Base-by-base conservation (phyloP, 2,329 filamentous ascomycete species). In the Botryotinia globosa region DNA sequence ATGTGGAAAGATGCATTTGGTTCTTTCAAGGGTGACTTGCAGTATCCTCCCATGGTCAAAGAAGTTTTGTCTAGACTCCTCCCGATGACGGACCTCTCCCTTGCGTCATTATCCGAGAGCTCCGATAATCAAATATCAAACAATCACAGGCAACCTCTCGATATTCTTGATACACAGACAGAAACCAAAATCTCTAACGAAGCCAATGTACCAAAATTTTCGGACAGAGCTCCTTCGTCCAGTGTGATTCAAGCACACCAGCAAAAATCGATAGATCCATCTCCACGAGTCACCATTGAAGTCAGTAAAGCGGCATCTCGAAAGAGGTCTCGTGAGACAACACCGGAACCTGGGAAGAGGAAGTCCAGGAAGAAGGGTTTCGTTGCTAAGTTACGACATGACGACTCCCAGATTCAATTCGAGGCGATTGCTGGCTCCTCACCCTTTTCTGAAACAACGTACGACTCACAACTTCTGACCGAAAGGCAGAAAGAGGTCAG, bases 321-420 rank as follows among this genome's bases (percentile, higher is more conserved):
- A 3, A 80, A 79, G 69, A 74, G 75, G 29, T 74, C 75, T 34
- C 73, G 75, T 12, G 76, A 79, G 63, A 72, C 72, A 25, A 80
- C 79, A 8, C 79, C 77, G n/a, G 82, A 83, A 10, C 80, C 81
- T 0, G 79, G 76, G 9, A 79, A 80, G 20, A 77, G 81, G 32
- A 82, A 81, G 59, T 76, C 81, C 5, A 78, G 80, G 5, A 78
- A 81, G 45, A 76, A 81, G 20, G 76, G 74, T 74, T 80, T 73
- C 22, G 88, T 86, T 64, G 84, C 86, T 29, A 88, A 87, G 73
- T 84, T 90, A 42, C 88, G 92, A 48, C 94, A 97, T 77, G 89
- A 97, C 74, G 88, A 97, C 81, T 97, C 93, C 0, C 94, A 97
- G 78, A 87, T 97, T 39, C 87, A 92, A 61, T 96, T 96, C 78